Evolutionary conservation across 2,329 filamentous ascomycete genomes (phyloP), one percentile per base, ranked within the genome.

Genomic region (Alternaria solani): DNA sequence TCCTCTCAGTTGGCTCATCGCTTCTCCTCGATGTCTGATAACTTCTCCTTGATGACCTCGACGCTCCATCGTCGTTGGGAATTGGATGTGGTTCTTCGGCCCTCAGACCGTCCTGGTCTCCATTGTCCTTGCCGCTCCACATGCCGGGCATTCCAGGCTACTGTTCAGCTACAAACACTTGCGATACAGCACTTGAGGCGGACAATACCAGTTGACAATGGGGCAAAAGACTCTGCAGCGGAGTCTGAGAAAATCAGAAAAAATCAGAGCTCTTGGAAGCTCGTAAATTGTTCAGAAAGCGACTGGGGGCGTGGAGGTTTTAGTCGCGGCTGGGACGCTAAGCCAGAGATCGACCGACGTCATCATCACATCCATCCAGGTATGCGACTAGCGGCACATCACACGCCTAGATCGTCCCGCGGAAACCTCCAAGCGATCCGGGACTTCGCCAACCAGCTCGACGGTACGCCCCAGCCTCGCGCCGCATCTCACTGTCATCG

Each of bases 1-100:
- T 88, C 62, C 86, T 79, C 77, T 91, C 88, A 62, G 86, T 84
- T 23, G 86, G 81, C 57, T 88, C 69, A 56, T 75, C 65, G 51
- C 68, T 71, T 42, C 68, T 68, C 55, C 74, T 71, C 9, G 73
- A 70, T 7, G 64, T 57, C 16, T 70, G 66, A 38, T 78, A 67
- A 51, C 71, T 74, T 59, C 69, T 70, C 54, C 74, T 70, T 0
- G 72, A 75, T 28, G 61, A 66, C 39, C 69, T 65, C 28, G 71
- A 72, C 46, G 68, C 67, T 47, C 57, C 67, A 49, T 74, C 71
- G 18, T 69, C 66, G 28, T 62, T 62, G 39, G 67, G 57, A 38
- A 64, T 64, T 55, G 66, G 64, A 54, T 62, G 52, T 25, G 66
- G 65, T 8, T 64, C 59, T 18, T 69, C 59, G 34, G 59, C 57